A percentile compares a stretch with the other conserved stretches of the same genome.
Evolutionary conservation across 2,329 filamentous ascomycete genomes (phyloP).

Genomic region (Neofusicoccum sp.): DNA sequence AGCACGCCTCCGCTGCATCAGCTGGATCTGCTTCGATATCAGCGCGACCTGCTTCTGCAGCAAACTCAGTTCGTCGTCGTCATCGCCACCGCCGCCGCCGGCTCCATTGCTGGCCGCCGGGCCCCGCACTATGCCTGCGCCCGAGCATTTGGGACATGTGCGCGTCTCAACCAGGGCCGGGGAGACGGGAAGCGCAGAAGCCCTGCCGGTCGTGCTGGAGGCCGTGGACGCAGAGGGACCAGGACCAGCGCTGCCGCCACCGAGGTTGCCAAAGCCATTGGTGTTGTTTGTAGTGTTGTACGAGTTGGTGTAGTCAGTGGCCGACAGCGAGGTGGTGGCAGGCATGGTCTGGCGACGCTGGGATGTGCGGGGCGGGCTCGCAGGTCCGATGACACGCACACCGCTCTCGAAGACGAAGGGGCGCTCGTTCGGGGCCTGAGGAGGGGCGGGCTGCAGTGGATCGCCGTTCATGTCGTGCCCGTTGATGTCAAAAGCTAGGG

Average conservation of each 20-base stretch:
- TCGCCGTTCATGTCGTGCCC: conserved; percentile 17
- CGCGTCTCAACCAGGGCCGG: conserved; percentile 12
- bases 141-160: conserved; percentile 6
- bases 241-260: neutral
- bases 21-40: conserved; percentile 18
- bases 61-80: conserved; percentile 17
- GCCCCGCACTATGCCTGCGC: conserved; percentile 13
- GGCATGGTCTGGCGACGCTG: conserved; percentile 12
- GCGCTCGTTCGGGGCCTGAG: conserved; percentile 12
- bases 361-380: conserved; percentile 7
- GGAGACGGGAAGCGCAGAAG: conserved; percentile 8
- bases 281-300: conserved; percentile 11
- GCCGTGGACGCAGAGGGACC: conserved; percentile 11
- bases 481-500: conserved; percentile 12
- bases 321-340: neutral
- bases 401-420: conserved; percentile 21
- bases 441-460: neutral
- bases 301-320: conserved; percentile 4
- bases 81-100: neutral
- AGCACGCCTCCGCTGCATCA: conserved; percentile 18
- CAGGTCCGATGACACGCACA: conserved; percentile 19
- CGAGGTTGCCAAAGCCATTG: conserved; percentile 14
- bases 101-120: conserved; percentile 6
- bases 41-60: conserved; percentile 19
- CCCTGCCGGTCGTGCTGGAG: conserved; percentile 10